These are phyloP conservation scores for Neoboletus brunneissimus DNA, from an alignment of 768 basidiomycete genomes.

Conservation along the genomic window DNA sequence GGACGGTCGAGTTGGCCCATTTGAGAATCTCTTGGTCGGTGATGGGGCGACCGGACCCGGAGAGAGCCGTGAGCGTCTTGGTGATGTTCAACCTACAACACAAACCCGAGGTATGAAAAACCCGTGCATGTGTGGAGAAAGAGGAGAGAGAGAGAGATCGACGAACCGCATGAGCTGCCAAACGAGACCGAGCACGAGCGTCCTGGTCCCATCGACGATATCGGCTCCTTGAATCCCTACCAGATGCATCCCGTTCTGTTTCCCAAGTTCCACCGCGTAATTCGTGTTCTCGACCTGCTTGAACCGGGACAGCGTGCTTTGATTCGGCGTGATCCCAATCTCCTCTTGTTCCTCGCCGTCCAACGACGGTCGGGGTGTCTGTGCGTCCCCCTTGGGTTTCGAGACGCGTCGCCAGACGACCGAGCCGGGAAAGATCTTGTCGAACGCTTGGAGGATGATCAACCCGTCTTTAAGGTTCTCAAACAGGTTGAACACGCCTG, in stretches of 20 bases:
- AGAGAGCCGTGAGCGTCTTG: conserved; percentile 78
- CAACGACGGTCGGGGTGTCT: conserved; percentile 37
- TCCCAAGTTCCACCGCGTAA: conserved; percentile 90
- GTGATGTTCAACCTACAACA: conserved; percentile 73
- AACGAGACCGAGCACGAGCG: conserved; percentile 90
- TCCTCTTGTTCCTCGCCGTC: conserved; percentile 68
- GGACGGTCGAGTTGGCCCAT: conserved; percentile 92
- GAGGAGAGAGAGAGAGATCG: background rate
- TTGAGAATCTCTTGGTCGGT: conserved; percentile 91
- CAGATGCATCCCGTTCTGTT: conserved; percentile 90
- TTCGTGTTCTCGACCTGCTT: conserved; percentile 99
- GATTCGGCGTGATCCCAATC: conserved; percentile 79
- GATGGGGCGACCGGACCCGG: conserved; percentile 73
- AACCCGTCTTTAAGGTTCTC: conserved; percentile 94
- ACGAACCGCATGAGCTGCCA: conserved; percentile 95
- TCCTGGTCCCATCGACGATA: conserved; percentile 91
- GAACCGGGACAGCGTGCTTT: conserved; percentile 86
- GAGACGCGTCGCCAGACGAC: conserved; percentile 97
- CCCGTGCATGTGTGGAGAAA: no score
- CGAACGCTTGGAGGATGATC: conserved; percentile 92
- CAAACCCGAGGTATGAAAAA: background rate
- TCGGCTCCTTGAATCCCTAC: conserved; percentile 98
- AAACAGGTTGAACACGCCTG: conserved; percentile 93
- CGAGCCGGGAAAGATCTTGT: conserved; percentile 88
- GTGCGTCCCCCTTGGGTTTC: conserved; percentile 67